A percentile compares a stretch with the other conserved stretches of the same genome.
These are phyloP conservation scores for Cyberlindnera sargentensis DNA, from an alignment of 805 yeast species.

Conservation along the genomic window DNA sequence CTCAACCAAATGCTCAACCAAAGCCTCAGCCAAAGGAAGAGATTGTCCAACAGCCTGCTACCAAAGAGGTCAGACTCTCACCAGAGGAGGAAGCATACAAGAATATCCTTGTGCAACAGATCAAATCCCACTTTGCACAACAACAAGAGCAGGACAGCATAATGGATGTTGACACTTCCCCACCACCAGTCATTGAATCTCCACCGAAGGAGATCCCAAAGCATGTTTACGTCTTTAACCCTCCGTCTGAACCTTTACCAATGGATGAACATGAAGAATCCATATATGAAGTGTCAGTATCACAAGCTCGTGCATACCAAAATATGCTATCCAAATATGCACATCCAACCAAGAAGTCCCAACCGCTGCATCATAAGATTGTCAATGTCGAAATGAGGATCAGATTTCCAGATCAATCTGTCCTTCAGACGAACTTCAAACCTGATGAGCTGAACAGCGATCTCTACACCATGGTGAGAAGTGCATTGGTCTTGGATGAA, in stretches of 20 bases:
- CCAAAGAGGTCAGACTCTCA: not conserved
- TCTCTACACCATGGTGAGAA: constrained; percentile 25
- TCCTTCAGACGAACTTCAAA: constrained; percentile 42
- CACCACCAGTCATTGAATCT: not conserved
- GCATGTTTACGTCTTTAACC: constrained; percentile 20
- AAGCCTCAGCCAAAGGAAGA: not conserved
- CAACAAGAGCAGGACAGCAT: not conserved
- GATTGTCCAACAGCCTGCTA: not conserved
- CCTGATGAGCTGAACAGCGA: constrained; percentile 33
- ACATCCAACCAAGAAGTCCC: constrained; percentile 31
- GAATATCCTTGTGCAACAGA: constrained; percentile 1
- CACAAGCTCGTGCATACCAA: constrained; percentile 50
- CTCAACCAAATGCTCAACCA: no score
- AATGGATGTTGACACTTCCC: not conserved
- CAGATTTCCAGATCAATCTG: constrained; percentile 50
- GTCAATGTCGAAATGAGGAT: constrained; percentile 36
- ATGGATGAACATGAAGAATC: constrained; percentile 27
- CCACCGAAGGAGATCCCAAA: constrained; percentile 13
- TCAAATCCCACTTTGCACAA: not conserved
- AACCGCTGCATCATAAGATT: constrained; percentile 19
- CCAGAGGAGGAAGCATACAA: constrained; percentile 2
- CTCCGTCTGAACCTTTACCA: constrained; percentile 11
- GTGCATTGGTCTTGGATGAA: constrained; percentile 22
- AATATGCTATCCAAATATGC: constrained; percentile 38
- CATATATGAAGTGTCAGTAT: constrained; percentile 38